A percentile compares a stretch with the other conserved stretches of the same genome.
These are phyloP conservation scores for Phascolomyces articulosus DNA, from an alignment of 371 early-diverging fungal genomes.

Conservation along the genomic window DNA sequence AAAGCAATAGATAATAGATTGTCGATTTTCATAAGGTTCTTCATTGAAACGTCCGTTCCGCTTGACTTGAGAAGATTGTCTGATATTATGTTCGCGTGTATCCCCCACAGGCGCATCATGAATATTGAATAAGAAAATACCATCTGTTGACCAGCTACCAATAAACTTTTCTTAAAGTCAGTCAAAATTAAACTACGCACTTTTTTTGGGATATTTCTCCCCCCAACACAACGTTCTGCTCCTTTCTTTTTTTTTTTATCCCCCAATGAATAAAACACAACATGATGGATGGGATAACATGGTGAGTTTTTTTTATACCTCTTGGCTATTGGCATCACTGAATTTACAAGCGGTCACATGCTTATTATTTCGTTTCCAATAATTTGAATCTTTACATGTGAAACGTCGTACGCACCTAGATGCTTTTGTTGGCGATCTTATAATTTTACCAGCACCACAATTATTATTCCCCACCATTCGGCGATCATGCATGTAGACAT, in stretches of 20 bases:
- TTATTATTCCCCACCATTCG: slow-evolving; percentile 42
- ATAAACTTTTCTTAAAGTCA: slow-evolving; percentile 36
- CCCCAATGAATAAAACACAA: too few relatives aligned
- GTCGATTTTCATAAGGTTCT: neutral
- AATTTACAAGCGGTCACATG: slow-evolving; percentile 50
- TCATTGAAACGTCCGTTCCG: neutral
- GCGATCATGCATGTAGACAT: slow-evolving; percentile 66
- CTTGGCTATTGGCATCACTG: slow-evolving; percentile 44
- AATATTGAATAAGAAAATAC: slow-evolving; percentile 65
- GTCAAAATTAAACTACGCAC: too few relatives aligned
- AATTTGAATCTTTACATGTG: slow-evolving; percentile 14
- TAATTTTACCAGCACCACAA: slow-evolving; percentile 6
- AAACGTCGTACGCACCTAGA: slow-evolving; percentile 40
- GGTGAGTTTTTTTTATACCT: slow-evolving; percentile 23
- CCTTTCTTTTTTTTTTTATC: too few relatives aligned
- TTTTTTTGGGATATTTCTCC: too few relatives aligned
- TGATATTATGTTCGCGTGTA: neutral
- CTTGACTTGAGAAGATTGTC: slow-evolving; percentile 15
- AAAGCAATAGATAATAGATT: slow-evolving; percentile 8
- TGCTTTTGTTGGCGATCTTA: slow-evolving; percentile 8
- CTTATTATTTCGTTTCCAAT: slow-evolving; percentile 18
- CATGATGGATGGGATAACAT: too few relatives aligned
- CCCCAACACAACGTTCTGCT: too few relatives aligned
- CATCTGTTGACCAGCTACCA: slow-evolving; percentile 65
- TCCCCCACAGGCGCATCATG: slow-evolving; percentile 31